These are phyloP conservation scores for Jacaranda mimosifolia DNA, from an alignment of 257 asterid species.

Conservation along the genomic window DNA sequence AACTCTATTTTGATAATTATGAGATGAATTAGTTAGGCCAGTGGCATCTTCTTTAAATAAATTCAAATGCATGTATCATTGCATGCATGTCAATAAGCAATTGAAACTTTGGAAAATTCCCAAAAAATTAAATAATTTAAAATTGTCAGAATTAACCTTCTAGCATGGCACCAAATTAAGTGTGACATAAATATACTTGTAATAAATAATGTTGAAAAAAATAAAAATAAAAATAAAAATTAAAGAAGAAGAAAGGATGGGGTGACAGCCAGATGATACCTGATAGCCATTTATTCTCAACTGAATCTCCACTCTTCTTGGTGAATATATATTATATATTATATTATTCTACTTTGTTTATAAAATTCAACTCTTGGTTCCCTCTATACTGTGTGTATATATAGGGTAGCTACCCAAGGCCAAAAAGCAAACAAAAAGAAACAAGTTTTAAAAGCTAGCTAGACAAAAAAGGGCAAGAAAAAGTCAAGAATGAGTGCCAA, in stretches of 20 bases:
- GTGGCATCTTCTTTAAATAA: not conserved
- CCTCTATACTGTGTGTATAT: not conserved
- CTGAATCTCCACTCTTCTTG: conserved; percentile 43
- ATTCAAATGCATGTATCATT: not conserved
- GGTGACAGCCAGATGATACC: not conserved
- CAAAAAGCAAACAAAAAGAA: not conserved
- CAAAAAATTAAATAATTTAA: not conserved
- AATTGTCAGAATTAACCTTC: not conserved
- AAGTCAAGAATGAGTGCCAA: conserved; percentile 47
- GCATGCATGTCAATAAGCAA: conserved; percentile 26
- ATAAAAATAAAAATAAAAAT: not conserved
- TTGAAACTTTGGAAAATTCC: not conserved
- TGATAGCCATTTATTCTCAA: conserved; percentile 43
- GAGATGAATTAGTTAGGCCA: not conserved
- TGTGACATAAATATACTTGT: no score
- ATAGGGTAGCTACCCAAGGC: conserved; percentile 9
- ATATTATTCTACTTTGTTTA: not conserved
- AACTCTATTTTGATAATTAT: no score
- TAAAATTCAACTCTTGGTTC: not conserved
- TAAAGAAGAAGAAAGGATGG: not conserved
- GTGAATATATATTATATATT: conserved; percentile 26
- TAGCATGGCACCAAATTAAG: conserved; percentile 11
- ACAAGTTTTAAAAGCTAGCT: not conserved
- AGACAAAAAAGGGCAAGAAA: not conserved
- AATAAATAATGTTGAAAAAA: no score